A percentile compares a stretch with the other conserved stretches of the same genome.
Evolutionary conservation across 164 flowering plant species (phyloP).

Genomic region (Berberis vulgaris): DNA sequence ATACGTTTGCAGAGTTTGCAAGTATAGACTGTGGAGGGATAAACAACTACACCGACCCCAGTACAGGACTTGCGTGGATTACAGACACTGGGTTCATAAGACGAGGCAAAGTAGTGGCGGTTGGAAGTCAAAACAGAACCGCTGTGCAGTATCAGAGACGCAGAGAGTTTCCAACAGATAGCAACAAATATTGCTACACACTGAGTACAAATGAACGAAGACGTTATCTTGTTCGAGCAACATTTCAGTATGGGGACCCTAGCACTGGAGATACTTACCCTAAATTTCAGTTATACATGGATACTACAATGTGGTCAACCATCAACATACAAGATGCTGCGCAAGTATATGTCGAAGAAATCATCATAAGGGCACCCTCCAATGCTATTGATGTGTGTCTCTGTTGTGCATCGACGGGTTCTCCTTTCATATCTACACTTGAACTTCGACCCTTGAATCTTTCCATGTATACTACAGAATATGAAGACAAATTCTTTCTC

Average conservation of each 20-base stretch:
- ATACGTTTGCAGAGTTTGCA: slow-evolving; percentile 61
- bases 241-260: slow-evolving; percentile 66
- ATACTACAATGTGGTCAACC: slow-evolving; percentile 80
- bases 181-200: slow-evolving; percentile 72
- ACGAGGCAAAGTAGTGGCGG: slow-evolving; percentile 32
- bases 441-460: slow-evolving; percentile 83
- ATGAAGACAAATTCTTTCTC: slow-evolving; percentile 67
- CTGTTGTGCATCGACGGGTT: slow-evolving; percentile 78
- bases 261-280: slow-evolving; percentile 54
- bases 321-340: slow-evolving; percentile 52
- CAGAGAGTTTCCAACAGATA: slow-evolving; percentile 71
- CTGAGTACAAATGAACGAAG: slow-evolving; percentile 51
- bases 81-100: slow-evolving; percentile 46
- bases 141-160: slow-evolving; percentile 40
- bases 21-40: slow-evolving; percentile 92
- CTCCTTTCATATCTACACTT: slow-evolving; percentile 86
- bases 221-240: slow-evolving; percentile 74
- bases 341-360: slow-evolving; percentile 61
- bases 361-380: slow-evolving; percentile 78
- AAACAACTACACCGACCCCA: slow-evolving; percentile 51
- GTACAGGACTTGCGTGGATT: slow-evolving; percentile 63
- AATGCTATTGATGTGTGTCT: slow-evolving; percentile 60
- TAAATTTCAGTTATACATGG: slow-evolving; percentile 69
- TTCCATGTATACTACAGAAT: slow-evolving; percentile 90
- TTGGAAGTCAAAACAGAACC: slow-evolving; percentile 19